Evolutionary conservation across 352 stramenopile species (phyloP).

Genomic region (Phytophthora quininea): DNA sequence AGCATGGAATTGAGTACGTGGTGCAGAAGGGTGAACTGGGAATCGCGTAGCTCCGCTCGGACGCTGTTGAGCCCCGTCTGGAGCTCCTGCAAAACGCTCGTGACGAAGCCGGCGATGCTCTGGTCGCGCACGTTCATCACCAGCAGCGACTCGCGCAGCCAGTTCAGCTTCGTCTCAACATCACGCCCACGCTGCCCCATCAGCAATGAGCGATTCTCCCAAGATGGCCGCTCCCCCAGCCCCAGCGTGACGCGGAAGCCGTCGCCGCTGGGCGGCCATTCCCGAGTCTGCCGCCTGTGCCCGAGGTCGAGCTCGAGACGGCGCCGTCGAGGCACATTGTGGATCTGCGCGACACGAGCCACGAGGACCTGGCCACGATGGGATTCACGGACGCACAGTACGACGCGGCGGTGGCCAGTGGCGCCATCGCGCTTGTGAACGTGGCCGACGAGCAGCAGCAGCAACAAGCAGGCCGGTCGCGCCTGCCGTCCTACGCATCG

Average conservation of each 20-base stretch:
- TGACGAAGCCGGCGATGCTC: constrained; percentile 79
- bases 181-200: constrained; percentile 26
- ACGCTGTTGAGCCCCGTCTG: constrained; percentile 69
- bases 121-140: constrained; percentile 81
- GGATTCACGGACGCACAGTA: constrained; percentile 30
- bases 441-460: constrained; percentile 20
- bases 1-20: constrained; percentile 89
- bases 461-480: background rate
- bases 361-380: constrained; percentile 27
- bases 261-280: constrained; percentile 11
- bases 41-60: constrained; percentile 62
- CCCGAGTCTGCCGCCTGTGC: constrained; percentile 32
- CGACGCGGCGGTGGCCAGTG: constrained; percentile 25
- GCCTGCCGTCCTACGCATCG: constrained; percentile 55
- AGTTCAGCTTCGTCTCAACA: constrained; percentile 71
- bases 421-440: constrained; percentile 29
- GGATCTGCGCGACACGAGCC: constrained; percentile 30
- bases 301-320: constrained; percentile 19
- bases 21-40: constrained; percentile 84
- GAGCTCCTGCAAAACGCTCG: constrained; percentile 79
- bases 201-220: constrained; percentile 38
- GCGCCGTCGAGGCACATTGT: constrained; percentile 22
- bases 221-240: constrained; percentile 18
- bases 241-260: constrained; percentile 24
- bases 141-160: constrained; percentile 80